Base-by-base conservation (phyloP, 2,329 filamentous ascomycete genomes). In the Phyllosticta ampelicida region DNA sequence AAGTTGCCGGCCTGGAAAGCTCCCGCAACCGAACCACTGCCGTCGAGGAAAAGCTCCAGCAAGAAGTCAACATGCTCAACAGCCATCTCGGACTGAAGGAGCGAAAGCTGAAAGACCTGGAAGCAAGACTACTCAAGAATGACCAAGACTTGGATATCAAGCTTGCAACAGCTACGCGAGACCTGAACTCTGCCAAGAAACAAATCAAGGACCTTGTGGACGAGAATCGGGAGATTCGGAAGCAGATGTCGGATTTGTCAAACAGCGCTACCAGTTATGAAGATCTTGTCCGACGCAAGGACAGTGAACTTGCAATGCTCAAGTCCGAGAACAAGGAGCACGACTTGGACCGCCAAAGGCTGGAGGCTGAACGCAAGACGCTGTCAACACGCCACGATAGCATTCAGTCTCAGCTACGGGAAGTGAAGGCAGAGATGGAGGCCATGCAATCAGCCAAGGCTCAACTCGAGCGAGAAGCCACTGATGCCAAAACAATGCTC, bases 261-360 rank as follows among this genome's bases (percentile, higher is more conserved):
- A 85, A 89, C 53, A 96, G 92, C 0, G 96, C 92, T 0, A 95
- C 90, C 0, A 90, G 91, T 67, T 97, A 96, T 63, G 94, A 99
- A 72, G 92, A 97, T 65, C 81, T 97, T 50, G 87, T 99, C 21
- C 83, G 90, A 21, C 86, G 88, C 60, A 99, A 97, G 70, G 94
- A 99, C 69, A 96, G 91, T 70, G 95, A 99, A 68, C 77, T 99
- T 19, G 81, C 86, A 0, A 80, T 97, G 51, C 79, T 97, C 30
- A 89, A 90, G 64, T 84, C 85, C 10, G 94, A 99, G 69, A 83
- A 91, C 62, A 88, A 87, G 69, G 89, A 86, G 62, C 86, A 87
- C 63, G 88, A 96, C 69, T 83, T 85, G 55, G 91, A 96, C 65
- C 87, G 86, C 28, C 85, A 84, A 61, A 80, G 79, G 13, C 84